A percentile compares a stretch with the other conserved stretches of the same genome.
Conservation (phyloP, 352 stramenopile species). For the Globisporangium polare region DNA sequence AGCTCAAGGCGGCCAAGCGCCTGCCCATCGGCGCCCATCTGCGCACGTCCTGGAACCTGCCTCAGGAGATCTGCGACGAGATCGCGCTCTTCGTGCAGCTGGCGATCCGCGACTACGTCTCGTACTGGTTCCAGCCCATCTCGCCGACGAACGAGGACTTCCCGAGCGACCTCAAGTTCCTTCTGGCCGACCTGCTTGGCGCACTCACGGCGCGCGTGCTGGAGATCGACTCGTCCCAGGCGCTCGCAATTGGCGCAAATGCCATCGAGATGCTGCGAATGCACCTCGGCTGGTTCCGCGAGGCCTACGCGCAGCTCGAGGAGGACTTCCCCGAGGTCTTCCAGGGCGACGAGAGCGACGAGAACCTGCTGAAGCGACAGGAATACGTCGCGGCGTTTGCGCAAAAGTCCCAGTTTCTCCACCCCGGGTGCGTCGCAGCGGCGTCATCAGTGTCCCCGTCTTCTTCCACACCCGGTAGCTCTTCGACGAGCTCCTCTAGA, state of each 20-base stretch:
- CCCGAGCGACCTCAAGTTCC: constrained; percentile 54
- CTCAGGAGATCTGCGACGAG: constrained; percentile 56
- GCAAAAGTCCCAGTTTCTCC: constrained; percentile 56
- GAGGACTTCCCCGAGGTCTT: constrained; percentile 61
- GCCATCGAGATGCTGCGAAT: constrained; percentile 60
- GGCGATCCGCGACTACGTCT: constrained; percentile 57
- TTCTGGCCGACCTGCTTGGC: constrained; percentile 61
- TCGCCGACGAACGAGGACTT: constrained; percentile 62
- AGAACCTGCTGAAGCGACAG: constrained; percentile 47
- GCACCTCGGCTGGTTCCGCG: constrained; percentile 77
- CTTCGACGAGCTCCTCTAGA: constrained; percentile 13
- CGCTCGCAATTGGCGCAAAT: constrained; percentile 57
- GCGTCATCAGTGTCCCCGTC: background rate
- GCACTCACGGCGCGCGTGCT: constrained; percentile 50
- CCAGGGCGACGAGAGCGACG: constrained; percentile 45
- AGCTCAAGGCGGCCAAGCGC: constrained; percentile 52
- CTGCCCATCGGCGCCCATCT: constrained; percentile 58
- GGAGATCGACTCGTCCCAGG: constrained; percentile 66
- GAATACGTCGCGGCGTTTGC: constrained; percentile 51
- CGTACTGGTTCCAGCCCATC: constrained; percentile 61
- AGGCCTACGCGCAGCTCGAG: constrained; percentile 61
- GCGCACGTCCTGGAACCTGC: constrained; percentile 52
- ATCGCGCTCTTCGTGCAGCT: constrained; percentile 47
- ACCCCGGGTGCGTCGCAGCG: constrained; percentile 49
- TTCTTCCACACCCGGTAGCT: background rate